Conservation (phyloP, 371 early-diverging fungal species). For the Ordospora pajunii region DNA sequence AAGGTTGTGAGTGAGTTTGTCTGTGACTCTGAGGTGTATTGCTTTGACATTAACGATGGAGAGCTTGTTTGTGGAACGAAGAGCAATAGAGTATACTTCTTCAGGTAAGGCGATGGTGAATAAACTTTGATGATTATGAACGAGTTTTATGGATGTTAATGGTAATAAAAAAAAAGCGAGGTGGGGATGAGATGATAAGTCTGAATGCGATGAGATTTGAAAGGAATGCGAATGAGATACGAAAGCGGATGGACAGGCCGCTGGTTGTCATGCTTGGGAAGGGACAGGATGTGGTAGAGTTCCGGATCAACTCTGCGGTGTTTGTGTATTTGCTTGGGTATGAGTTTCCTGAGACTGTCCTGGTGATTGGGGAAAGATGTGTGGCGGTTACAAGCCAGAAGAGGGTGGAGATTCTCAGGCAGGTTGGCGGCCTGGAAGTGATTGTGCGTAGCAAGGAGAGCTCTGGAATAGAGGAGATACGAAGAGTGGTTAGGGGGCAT, state of each 20-base stretch:
- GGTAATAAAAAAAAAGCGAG: conserved; percentile 16
- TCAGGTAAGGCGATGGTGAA: conserved; percentile 9
- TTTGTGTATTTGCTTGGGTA: conserved; percentile 60
- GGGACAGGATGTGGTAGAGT: conserved; percentile 50
- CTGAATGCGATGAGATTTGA: conserved; percentile 35
- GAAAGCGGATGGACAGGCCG: conserved; percentile 24
- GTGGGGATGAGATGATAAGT: conserved; percentile 36
- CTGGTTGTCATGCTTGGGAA: conserved; percentile 58
- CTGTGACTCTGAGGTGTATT: conserved; percentile 60
- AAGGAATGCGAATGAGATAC: conserved; percentile 26
- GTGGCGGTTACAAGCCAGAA: conserved; percentile 51
- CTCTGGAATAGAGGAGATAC: conserved; percentile 37
- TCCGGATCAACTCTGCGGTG: conserved; percentile 58
- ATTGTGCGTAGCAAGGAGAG: conserved; percentile 50
- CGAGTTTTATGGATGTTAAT: background rate
- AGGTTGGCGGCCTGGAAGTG: conserved; percentile 28
- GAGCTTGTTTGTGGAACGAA: conserved; percentile 56
- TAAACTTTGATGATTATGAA: background rate
- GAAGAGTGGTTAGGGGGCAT: conserved; percentile 8
- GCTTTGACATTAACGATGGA: conserved; percentile 53
- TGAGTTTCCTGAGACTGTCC: conserved; percentile 60
- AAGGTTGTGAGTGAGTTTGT: conserved; percentile 57
- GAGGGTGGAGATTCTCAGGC: conserved; percentile 54
- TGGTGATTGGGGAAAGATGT: conserved; percentile 44
- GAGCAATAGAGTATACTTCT: conserved; percentile 59